phyloP scores from a whole-genome alignment of 768 basidiomycete species.

The Tylopilus vinaceipallidus region DNA sequence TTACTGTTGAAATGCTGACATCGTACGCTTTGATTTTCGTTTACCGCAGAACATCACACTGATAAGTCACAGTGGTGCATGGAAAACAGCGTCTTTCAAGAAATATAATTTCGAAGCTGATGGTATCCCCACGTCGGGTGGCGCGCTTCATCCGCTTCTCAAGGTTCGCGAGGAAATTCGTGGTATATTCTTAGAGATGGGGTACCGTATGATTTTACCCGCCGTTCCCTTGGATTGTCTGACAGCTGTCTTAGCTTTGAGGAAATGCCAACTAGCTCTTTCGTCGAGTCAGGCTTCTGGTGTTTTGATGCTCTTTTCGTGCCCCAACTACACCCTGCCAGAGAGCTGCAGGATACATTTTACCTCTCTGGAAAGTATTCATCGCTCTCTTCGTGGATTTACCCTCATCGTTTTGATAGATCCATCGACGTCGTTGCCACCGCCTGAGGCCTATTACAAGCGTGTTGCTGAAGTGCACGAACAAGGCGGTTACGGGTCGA shows the following conservation, averaged over 20 bases:
- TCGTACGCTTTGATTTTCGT: constrained; percentile 53
- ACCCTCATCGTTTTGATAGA: constrained; percentile 45
- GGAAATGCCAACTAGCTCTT: constrained; percentile 96
- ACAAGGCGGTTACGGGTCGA: constrained; percentile 85
- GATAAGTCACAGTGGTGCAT: constrained; percentile 64
- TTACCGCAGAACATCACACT: not conserved
- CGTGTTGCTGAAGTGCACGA: constrained; percentile 83
- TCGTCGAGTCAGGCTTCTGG: constrained; percentile 99
- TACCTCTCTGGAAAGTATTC: constrained; percentile 79
- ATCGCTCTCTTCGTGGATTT: not conserved
- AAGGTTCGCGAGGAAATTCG: constrained; percentile 98
- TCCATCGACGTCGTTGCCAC: constrained; percentile 71
- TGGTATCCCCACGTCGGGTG: constrained; percentile 84
- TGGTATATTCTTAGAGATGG: constrained; percentile 99
- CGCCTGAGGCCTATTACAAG: constrained; percentile 81
- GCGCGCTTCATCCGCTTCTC: constrained; percentile 92
- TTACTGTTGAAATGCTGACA: constrained; percentile 92
- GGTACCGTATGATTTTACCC: constrained; percentile 48
- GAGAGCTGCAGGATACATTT: constrained; percentile 98
- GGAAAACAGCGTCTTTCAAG: constrained; percentile 93
- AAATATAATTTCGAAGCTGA: constrained; percentile 99
- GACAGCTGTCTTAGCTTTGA: constrained; percentile 64
- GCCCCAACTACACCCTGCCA: constrained; percentile 97
- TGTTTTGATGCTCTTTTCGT: constrained; percentile 98
- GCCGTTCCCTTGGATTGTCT: not conserved